Evolutionary conservation across 176 grass and related monocot species (phyloP).

Genomic region (Eragrostis curvula): DNA sequence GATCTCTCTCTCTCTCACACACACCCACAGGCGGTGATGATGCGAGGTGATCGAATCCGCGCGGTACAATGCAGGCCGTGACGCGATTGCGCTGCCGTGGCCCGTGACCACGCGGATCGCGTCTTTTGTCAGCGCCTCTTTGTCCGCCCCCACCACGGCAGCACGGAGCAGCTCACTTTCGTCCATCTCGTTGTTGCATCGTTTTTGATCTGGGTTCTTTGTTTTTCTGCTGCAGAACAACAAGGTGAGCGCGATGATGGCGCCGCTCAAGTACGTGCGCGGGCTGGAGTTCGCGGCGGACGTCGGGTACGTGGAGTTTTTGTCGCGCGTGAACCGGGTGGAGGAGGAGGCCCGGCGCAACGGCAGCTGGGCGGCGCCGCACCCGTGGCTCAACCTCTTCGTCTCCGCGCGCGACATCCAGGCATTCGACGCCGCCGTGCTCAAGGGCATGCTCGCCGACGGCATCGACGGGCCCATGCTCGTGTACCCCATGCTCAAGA

Average conservation of each 20-base stretch:
- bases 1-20: too few relatives aligned
- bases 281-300: constrained; percentile 79
- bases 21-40: background rate
- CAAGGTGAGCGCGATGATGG: constrained; percentile 46
- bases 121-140: constrained; percentile 7
- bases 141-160: constrained; percentile 5
- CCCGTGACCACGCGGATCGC: constrained; percentile 51
- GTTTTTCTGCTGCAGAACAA: background rate
- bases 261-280: constrained; percentile 61
- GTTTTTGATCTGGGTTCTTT: too few relatives aligned
- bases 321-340: constrained; percentile 76
- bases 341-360: constrained; percentile 83
- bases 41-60: constrained; percentile 17
- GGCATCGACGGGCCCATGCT: constrained; percentile 97
- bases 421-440: constrained; percentile 64
- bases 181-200: too few relatives aligned
- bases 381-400: constrained; percentile 98
- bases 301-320: constrained; percentile 80
- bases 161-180: background rate
- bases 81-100: constrained; percentile 31
- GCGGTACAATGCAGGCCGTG: constrained; percentile 40
- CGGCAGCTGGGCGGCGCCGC: constrained; percentile 82
- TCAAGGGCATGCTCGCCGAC: constrained; percentile 64
- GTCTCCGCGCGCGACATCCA: constrained; percentile 64
- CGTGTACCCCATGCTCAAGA: constrained; percentile 80